Base-by-base conservation (phyloP, 306 rosid genomes). In the Lablab purpureus region DNA sequence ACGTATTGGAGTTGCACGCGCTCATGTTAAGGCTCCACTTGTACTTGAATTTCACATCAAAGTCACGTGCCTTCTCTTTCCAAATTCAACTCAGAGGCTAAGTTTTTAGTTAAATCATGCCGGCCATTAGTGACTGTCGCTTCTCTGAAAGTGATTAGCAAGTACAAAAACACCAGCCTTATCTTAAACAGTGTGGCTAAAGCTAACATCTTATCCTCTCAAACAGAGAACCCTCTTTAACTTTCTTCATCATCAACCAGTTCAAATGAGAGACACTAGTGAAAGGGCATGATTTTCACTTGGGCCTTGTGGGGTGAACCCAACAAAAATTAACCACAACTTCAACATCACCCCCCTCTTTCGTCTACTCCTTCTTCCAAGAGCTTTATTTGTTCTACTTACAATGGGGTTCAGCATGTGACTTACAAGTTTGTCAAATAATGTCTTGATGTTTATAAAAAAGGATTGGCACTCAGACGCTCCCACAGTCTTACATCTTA, bases 101-200 rank as follows among this genome's bases (percentile, higher is more conserved):
- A 82, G 59, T 80, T 80, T 36, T 63, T 76, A 75, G 83, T 70
- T 83, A 75, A 84, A 81, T 85, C 82, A 82, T 91, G 97, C 91
- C 92, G 85, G 88, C 95, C 93, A 90, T 87, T 79, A 80, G 76
- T 78, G 56, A 82, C 71, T 78, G 88, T 88, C 81, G 34, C 43
- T 63, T 68, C 18, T 10, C 67, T 77, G 84, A 84, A 87, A 80
- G 72, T 58, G 76, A 28, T 81, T 83, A 81, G 75, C 86, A 79
- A 88, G 90, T 84, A 84, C 84, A 83, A 79, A 71, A 86, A 78
- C 84, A 84, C 80, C 83, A 87, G 50, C 71, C 85, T 85, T 84
- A 84, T 91, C 90, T 71, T 45, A 46, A 86, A 73, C 23, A 82
- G 88, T 81, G 87, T 72, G 25, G 6, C 50, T 59, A 84, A 82